Evolutionary conservation across 257 asterid genomes (phyloP).

Genomic region (Thymus quinquecostatus): DNA sequence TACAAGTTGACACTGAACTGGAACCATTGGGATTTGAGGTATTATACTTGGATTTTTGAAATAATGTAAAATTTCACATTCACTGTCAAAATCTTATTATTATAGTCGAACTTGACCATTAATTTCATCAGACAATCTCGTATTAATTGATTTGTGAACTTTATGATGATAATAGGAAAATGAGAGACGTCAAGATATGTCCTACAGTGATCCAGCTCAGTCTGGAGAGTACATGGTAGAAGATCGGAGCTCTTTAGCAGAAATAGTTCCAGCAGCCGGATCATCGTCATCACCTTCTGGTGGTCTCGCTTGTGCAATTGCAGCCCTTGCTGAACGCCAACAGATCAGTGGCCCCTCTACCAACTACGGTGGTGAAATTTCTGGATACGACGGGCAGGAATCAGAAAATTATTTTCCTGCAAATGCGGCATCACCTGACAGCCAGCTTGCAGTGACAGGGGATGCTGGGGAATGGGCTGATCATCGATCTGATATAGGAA

Average conservation of each 20-base stretch:
- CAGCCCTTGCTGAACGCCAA: constrained; percentile 93
- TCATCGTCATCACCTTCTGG: constrained; percentile 81
- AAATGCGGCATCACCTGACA: constrained; percentile 40
- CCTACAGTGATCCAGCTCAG: constrained; percentile 43
- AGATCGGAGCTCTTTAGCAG: constrained; percentile 40
- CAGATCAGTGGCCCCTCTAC: constrained; percentile 60
- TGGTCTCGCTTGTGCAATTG: constrained; percentile 91
- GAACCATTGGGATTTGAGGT: background rate
- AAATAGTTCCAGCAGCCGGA: constrained; percentile 43
- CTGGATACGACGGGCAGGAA: constrained; percentile 48
- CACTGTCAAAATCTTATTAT: background rate
- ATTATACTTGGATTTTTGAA: background rate
- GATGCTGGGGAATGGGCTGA: constrained; percentile 51
- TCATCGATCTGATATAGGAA: constrained; percentile 57
- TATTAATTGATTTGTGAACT: constrained; percentile 9
- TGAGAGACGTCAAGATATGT: constrained; percentile 53
- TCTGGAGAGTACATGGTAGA: constrained; percentile 52
- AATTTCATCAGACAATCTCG: background rate
- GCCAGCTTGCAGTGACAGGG: constrained; percentile 50
- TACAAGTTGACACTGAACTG: background rate
- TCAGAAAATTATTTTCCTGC: constrained; percentile 50
- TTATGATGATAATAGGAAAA: constrained; percentile 57
- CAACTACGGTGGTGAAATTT: constrained; percentile 43
- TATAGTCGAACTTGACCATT: background rate
- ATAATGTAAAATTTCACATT: background rate